Base-by-base conservation (phyloP, 148 eudicot species). In the Arbutus unedo region DNA sequence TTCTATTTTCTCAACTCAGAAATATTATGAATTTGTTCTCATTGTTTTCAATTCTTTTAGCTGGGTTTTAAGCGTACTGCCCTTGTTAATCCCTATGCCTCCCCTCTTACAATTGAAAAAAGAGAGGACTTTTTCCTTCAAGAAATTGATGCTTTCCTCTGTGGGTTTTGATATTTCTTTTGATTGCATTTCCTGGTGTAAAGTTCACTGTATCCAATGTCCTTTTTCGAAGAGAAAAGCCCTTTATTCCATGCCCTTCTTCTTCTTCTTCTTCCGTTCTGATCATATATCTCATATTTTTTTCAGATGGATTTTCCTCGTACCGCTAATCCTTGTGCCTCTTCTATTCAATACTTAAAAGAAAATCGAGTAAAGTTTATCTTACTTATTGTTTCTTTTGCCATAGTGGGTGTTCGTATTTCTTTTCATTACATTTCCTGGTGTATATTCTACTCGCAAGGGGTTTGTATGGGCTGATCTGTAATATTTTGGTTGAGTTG, bases 381-480 rank as follows among this genome's bases (percentile, higher is more conserved):
- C 25, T 5, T 66, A 4, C 25, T 23, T 64, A 0, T n/a, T 19
- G 67, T 60, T 6, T n/a, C 25, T 3, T 62, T 62, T 21, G 13
- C 4, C 1, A n/a, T 19, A 21, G 68, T 62, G 68, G 68, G 68
- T 21, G 68, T 21, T 62, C 23, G 68, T 60, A 8, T 8, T 62
- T 62, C 13, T 62, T 21, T 21, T 62, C 38, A n/a, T n/a, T n/a
- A n/a, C n/a, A n/a, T n/a, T n/a, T n/a, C n/a, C n/a, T n/a, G n/a
- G n/a, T n/a, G n/a, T n/a, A n/a, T n/a, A n/a, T n/a, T n/a, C n/a
- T n/a, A n/a, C n/a, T n/a, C n/a, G n/a, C n/a, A n/a, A 5, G 10
- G 41, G 15, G 31, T 62, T 7, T 64, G 1, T 21, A 2, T 72
- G 64, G 71, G 66, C 74, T 70, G 80, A 82, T 82, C 77, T 79